Evolutionary conservation across 202 grass and related monocot genomes (phyloP), one percentile per base, ranked within the genome.

Genomic region (Panicum virgatum): DNA sequence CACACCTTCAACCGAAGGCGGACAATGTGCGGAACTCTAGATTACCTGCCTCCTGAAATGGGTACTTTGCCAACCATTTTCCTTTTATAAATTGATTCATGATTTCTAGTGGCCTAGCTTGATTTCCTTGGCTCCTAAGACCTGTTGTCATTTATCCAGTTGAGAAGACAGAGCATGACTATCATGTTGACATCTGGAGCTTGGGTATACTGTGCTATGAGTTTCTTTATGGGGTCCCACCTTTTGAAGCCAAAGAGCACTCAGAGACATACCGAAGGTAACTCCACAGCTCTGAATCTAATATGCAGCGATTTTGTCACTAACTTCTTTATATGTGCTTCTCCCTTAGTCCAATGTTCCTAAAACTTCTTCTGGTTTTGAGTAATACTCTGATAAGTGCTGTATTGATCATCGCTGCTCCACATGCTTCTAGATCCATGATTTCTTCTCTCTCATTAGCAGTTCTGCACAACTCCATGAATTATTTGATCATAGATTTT

Each of bases 41-140:
- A 99, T 83, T 99, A 99, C 12, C 85, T 99, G 30, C 96, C 96
- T 14, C 96, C 96, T 64, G 91, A 99, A 94, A 99, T 99, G 93
- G 96, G 92, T 97, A 94, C 43, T 75, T 81, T 54, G 38, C 15
- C 25, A 79, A 51, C 60, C 58, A 77, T 43, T 60, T 82, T 76
- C 54, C 29, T 47, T 44, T 30, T 50, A 22, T 54, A 18, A 63
- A 74, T 1, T 64, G 18, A 44, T 82, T 44, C 22, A 0, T n/a
- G 3, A 1, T 38, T 68, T 53, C 16, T 29, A 62, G 13, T 62
- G 45, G 29, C 18, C 12, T 54, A 54, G 29, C 25, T 50, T 51
- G 47, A 38, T 66, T 79, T 82, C 10, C 25, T 79, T 62, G 38
- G 16, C 10, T 77, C 29, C 73, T 5, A 77, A 57, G 62, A 38